Base-by-base conservation (phyloP, 2,329 filamentous ascomycete species). In the Cadophora malorum region DNA sequence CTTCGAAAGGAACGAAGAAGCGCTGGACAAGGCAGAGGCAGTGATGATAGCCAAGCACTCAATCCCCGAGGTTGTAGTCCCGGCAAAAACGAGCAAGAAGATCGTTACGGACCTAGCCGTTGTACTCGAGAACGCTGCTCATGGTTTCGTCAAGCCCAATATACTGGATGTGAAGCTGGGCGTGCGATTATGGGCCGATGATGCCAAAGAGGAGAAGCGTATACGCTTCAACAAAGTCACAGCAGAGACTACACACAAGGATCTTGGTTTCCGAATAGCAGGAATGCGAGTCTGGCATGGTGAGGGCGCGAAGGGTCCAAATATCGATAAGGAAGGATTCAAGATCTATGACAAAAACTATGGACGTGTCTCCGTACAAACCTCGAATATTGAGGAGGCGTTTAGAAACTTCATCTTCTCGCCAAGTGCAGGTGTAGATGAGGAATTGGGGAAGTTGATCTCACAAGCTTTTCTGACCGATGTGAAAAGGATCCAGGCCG, bases 131-230 rank as follows among this genome's bases (percentile, higher is more conserved):
- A 97, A 97, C 78, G 87, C 92, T 7, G 90, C 93, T 0, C 86
- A 87, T 71, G 93, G 93, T 0, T 98, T 94, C 82, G 87, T 86
- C 75, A 86, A 88, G 67, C 93, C 96, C 7, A 98, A 97, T 74
- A 93, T 99, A 8, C 83, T 99, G 67, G 96, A 99, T 77, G 87
- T 97, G 72, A 99, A 99, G 81, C 87, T 99, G 23, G 96, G 96
- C 53, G 86, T 89, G 61, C 87, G 92, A 38, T 82, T 99, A 6
- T 98, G 94, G 91, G 95, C 92, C 16, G 92, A 97, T 68, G 83
- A 89, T 70, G 88, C 88, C 28, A 83, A 86, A 0, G 73, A 78
- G 31, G 82, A 88, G 74, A 90, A 90, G 80, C 85, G 85, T 74
- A 76, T 79, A 45, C 83, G 87, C 35, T 89, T 90, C 74, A 84